Conservation (phyloP, 176 grass and related monocot genomes). For the Lolium perenne region DNA sequence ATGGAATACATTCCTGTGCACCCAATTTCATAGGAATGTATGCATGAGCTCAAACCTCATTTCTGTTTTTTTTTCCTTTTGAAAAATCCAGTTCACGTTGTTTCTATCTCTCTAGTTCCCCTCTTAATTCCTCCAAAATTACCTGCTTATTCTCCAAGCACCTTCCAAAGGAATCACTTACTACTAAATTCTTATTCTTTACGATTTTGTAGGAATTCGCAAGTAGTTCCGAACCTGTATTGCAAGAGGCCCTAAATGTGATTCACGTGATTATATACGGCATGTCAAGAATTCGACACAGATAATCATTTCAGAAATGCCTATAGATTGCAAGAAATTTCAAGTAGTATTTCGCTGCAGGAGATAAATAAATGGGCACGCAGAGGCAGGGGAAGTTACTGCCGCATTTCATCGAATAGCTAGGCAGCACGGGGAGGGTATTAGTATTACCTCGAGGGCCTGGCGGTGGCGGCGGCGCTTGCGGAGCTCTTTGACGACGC, state of each 20-base stretch:
- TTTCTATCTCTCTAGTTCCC: background rate
- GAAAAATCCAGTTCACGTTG: background rate
- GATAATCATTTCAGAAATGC: background rate
- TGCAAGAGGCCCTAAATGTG: background rate
- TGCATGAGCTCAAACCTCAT: too few species aligned
- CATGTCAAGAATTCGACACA: background rate
- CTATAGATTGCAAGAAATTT: background rate
- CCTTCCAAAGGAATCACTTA: background rate
- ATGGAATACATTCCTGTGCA: too few species aligned
- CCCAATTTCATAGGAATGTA: too few species aligned
- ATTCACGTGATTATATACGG: background rate
- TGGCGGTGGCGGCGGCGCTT: conserved; percentile 66
- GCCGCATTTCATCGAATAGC: conserved; percentile 24
- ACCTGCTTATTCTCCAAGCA: background rate
- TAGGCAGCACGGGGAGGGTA: background rate
- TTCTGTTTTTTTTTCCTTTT: too few species aligned
- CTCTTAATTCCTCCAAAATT: background rate
- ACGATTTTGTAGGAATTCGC: background rate
- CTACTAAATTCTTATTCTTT: background rate
- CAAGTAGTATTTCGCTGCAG: background rate
- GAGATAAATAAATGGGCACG: background rate
- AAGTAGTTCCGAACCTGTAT: too few species aligned
- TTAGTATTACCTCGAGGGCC: conserved; percentile 75
- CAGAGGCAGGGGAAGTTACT: background rate
- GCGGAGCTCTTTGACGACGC: conserved; percentile 63